A percentile compares a stretch with the other conserved stretches of the same genome.
These are phyloP conservation scores for Syncephalis fuscata DNA, from an alignment of 371 early-diverging fungal species.

Conservation along the genomic window DNA sequence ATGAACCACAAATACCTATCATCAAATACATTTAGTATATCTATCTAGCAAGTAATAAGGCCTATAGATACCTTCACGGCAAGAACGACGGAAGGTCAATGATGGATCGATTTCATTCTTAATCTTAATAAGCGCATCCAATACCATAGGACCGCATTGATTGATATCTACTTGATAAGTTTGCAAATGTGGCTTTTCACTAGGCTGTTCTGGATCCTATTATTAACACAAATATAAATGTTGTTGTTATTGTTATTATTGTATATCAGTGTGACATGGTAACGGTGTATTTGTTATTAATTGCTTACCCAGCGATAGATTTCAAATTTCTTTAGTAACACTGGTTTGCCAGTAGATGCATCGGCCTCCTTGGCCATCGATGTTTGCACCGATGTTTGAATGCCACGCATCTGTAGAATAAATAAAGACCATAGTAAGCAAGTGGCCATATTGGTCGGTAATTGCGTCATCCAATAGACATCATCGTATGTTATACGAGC, in stretches of 20 bases:
- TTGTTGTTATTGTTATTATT: neutral
- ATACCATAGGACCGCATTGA: constrained; percentile 85
- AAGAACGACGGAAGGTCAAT: constrained; percentile 52
- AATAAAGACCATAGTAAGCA: too few relatives aligned
- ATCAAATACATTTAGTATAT: constrained; percentile 2
- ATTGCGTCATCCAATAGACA: neutral
- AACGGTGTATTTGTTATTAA: neutral
- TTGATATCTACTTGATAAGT: constrained; percentile 81
- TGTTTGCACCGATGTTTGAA: too few relatives aligned
- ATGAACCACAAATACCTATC: constrained; percentile 80
- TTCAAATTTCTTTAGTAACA: constrained; percentile 38
- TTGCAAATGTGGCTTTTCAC: constrained; percentile 74
- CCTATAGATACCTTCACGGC: constrained; percentile 35
- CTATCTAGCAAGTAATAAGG: neutral
- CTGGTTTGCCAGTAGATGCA: constrained; percentile 5
- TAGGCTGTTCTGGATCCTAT: constrained; percentile 78
- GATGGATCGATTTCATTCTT: constrained; percentile 91
- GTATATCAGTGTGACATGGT: too few relatives aligned
- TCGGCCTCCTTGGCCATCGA: neutral
- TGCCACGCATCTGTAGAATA: too few relatives aligned
- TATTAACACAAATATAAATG: neutral
- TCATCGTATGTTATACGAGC: too few relatives aligned
- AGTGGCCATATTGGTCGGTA: too few relatives aligned
- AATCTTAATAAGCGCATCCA: constrained; percentile 89
- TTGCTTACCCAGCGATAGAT: constrained; percentile 59